Evolutionary conservation across 768 basidiomycete genomes (phyloP).

Genomic region (Leccinum olivaceopallidum): DNA sequence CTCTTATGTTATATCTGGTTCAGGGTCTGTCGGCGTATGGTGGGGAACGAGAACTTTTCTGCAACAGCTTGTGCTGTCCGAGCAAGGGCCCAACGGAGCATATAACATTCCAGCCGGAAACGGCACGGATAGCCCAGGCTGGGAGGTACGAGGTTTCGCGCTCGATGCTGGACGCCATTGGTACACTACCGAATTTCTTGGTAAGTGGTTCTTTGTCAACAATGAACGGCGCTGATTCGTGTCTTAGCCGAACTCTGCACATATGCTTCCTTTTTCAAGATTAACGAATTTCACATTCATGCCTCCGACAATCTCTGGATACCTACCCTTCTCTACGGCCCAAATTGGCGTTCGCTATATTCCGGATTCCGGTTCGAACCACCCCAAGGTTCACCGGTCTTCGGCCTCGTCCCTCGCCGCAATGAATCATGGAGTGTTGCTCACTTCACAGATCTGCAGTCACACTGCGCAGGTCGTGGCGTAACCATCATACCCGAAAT

Average conservation of each 20-base stretch:
- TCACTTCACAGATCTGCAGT: constrained; percentile 36
- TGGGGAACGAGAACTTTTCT: constrained; percentile 47
- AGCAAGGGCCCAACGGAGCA: constrained; percentile 1
- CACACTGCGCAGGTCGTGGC: constrained; percentile 38
- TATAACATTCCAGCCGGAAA: constrained; percentile 34
- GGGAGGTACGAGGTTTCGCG: constrained; percentile 49
- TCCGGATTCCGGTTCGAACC: constrained; percentile 45
- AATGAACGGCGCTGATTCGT: background rate
- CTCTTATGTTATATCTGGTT: constrained; percentile 35
- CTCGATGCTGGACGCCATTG: constrained; percentile 48
- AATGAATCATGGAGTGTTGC: constrained; percentile 43
- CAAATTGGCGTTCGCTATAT: constrained; percentile 42
- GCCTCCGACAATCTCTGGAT: constrained; percentile 47
- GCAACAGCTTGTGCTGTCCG: constrained; percentile 38
- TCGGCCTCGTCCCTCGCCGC: constrained; percentile 36
- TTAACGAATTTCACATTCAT: constrained; percentile 45
- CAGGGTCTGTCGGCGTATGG: constrained; percentile 40
- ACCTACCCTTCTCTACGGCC: constrained; percentile 38
- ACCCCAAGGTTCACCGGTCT: constrained; percentile 32
- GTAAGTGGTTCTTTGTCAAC: constrained; percentile 18
- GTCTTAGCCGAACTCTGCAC: constrained; percentile 41
- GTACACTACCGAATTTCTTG: constrained; percentile 40
- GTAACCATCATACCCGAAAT: constrained; percentile 44
- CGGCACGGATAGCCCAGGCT: constrained; percentile 41
- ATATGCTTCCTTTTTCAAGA: constrained; percentile 47